These are phyloP conservation scores for Aspergillus olivimuriae DNA, from an alignment of 495 filamentous ascomycete species.

Conservation along the genomic window DNA sequence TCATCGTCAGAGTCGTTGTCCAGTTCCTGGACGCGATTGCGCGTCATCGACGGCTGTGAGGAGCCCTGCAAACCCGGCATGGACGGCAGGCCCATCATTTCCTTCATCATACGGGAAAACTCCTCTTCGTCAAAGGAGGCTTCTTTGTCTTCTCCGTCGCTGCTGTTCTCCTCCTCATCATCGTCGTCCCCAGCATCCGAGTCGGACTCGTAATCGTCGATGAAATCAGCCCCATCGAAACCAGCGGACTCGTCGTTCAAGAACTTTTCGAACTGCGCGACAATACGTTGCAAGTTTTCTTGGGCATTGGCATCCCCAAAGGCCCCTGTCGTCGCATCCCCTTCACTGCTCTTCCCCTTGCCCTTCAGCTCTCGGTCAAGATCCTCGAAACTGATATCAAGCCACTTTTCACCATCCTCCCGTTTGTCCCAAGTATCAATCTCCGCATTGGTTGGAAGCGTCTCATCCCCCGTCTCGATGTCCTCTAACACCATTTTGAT, in stretches of 20 bases:
- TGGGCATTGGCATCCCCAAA: constrained; percentile 80
- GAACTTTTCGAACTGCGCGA: constrained; percentile 87
- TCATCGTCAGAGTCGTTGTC: constrained; percentile 51
- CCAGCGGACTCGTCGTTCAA: constrained; percentile 80
- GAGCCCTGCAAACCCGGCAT: constrained; percentile 20
- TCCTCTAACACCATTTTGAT: constrained; percentile 71
- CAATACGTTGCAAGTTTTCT: constrained; percentile 81
- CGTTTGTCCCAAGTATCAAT: constrained; percentile 59
- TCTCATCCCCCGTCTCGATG: constrained; percentile 51
- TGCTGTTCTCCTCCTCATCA: constrained; percentile 47
- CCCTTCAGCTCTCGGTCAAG: constrained; percentile 77
- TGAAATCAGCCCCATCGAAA: constrained; percentile 64
- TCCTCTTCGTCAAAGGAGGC: constrained; percentile 79
- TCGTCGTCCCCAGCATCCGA: constrained; percentile 56
- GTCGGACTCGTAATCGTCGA: constrained; percentile 57
- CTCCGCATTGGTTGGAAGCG: constrained; percentile 65
- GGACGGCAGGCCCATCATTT: constrained; percentile 83
- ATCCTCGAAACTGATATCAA: constrained; percentile 85
- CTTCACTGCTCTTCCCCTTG: constrained; percentile 27
- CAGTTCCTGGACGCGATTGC: constrained; percentile 40
- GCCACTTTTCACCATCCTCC: constrained; percentile 84
- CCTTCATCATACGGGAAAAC: constrained; percentile 81
- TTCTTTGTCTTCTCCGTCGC: constrained; percentile 65
- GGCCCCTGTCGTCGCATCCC: constrained; percentile 20
- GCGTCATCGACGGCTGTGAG: constrained; percentile 17